Evolutionary conservation across 805 yeast species (phyloP).

Genomic region (Spathaspora girioi): DNA sequence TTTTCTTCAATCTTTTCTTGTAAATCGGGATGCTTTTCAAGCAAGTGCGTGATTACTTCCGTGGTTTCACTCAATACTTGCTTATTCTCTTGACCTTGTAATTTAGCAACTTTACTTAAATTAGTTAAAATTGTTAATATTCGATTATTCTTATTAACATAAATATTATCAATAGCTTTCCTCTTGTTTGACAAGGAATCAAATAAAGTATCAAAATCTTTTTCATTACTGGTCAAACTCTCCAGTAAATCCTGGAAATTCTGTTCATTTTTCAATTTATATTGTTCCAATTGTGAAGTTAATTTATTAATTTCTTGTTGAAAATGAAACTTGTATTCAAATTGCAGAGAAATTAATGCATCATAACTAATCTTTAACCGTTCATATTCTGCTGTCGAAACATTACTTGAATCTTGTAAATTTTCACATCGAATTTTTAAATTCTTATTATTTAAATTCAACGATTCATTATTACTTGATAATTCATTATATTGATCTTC

Average conservation of each 20-base stretch:
- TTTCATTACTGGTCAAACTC: slow-evolving; percentile 42
- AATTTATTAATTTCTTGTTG: slow-evolving; percentile 39
- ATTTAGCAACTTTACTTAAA: slow-evolving; percentile 41
- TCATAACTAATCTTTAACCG: slow-evolving; percentile 58
- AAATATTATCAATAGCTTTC: slow-evolving; percentile 46
- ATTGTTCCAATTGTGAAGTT: slow-evolving; percentile 31
- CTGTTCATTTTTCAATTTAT: slow-evolving; percentile 32
- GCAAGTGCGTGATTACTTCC: slow-evolving; percentile 36
- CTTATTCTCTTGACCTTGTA: slow-evolving; percentile 48
- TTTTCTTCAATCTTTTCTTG: slow-evolving; percentile 24
- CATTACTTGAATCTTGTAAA: slow-evolving; percentile 43
- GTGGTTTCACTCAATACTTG: slow-evolving; percentile 44
- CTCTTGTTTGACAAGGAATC: slow-evolving; percentile 47
- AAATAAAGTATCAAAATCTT: slow-evolving; percentile 46
- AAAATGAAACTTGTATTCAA: slow-evolving; percentile 49
- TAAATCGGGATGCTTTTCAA: slow-evolving; percentile 35
- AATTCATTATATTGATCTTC: slow-evolving; percentile 55
- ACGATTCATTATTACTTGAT: slow-evolving; percentile 44
- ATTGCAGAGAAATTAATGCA: slow-evolving; percentile 48
- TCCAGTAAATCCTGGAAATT: slow-evolving; percentile 32
- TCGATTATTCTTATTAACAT: slow-evolving; percentile 43
- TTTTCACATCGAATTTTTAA: slow-evolving; percentile 47
- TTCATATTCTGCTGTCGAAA: slow-evolving; percentile 49
- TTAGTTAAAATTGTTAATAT: slow-evolving; percentile 40
- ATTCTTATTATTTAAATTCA: slow-evolving; percentile 47